phyloP scores from a whole-genome alignment of 2,329 filamentous ascomycete genomes.

The Pseudocercospora eumusae region DNA sequence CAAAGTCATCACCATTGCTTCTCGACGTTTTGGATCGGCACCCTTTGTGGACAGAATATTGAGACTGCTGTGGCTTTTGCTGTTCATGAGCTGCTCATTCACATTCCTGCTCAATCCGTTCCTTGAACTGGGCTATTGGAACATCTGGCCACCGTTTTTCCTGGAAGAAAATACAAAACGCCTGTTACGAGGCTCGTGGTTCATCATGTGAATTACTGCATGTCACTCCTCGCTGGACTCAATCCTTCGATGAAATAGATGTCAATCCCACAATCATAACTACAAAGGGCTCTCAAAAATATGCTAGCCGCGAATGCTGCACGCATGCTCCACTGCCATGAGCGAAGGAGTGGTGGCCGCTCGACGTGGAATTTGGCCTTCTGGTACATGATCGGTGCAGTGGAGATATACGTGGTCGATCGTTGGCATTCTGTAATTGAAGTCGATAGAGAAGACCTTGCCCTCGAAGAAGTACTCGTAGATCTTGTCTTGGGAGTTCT shows the following conservation, averaged over 20 bases:
- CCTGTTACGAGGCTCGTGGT: conserved; percentile 11
- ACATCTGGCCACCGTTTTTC: conserved; percentile 28
- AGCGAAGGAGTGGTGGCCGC: background rate
- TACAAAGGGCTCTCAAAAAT: background rate
- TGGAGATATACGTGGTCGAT: background rate
- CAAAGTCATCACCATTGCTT: background rate
- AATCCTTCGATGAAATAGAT: background rate
- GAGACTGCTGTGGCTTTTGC: conserved; percentile 17
- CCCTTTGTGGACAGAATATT: background rate
- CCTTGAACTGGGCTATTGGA: conserved; percentile 35
- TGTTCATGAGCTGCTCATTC: conserved; percentile 32
- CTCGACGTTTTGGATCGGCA: background rate
- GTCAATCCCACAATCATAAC: background rate
- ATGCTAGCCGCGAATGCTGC: background rate
- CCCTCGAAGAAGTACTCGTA: conserved; percentile 19
- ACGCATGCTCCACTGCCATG: background rate
- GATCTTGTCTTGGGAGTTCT: conserved; percentile 23
- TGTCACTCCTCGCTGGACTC: background rate
- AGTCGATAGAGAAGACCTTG: background rate
- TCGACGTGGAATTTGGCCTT: background rate
- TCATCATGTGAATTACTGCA: background rate
- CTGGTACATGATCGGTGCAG: background rate
- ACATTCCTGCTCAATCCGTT: conserved; percentile 27
- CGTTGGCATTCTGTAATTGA: background rate
- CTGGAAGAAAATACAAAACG: background rate